A percentile compares a stretch with the other conserved stretches of the same genome.
phyloP scores from a whole-genome alignment of 2,329 filamentous ascomycete genomes.

The Madurella fahalii region DNA sequence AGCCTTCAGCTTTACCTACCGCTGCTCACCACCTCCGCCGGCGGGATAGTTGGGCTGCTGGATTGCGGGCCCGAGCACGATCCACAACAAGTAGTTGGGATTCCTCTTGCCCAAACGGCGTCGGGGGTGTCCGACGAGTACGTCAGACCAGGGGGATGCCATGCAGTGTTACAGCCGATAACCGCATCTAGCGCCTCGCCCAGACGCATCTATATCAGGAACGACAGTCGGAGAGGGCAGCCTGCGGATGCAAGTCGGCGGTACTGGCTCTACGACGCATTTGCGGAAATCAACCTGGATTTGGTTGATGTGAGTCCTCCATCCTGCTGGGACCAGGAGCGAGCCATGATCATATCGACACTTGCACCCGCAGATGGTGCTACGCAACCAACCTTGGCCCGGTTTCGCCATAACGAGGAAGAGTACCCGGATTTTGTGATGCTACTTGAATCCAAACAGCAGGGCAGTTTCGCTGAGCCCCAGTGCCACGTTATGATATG shows the following conservation, averaged over 20 bases:
- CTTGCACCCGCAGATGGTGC: no score
- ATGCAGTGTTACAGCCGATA: not conserved
- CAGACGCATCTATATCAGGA: not conserved
- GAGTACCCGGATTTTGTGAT: no score
- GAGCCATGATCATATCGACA: not conserved
- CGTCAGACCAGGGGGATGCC: not conserved
- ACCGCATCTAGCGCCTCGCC: no score
- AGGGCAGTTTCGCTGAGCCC: no score
- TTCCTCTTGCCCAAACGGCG: conserved; percentile 4
- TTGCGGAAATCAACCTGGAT: conserved; percentile 5
- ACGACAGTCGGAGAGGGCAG: not conserved
- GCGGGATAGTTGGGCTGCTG: conserved; percentile 1
- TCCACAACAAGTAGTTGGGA: not conserved
- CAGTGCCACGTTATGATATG: no score
- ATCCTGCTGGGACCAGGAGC: conserved; percentile 4
- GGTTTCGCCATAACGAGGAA: no score
- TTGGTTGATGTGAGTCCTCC: not conserved
- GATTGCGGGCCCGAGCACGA: conserved; percentile 2
- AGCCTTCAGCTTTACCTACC: not conserved
- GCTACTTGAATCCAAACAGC: no score
- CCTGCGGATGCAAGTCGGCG: no score
- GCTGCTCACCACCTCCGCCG: not conserved
- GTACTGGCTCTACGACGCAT: conserved; percentile 4
- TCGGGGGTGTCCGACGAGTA: not conserved
- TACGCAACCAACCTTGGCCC: no score